Conservation (phyloP, 1,139 yeast genomes). For the Debaryomyces sp. region DNA sequence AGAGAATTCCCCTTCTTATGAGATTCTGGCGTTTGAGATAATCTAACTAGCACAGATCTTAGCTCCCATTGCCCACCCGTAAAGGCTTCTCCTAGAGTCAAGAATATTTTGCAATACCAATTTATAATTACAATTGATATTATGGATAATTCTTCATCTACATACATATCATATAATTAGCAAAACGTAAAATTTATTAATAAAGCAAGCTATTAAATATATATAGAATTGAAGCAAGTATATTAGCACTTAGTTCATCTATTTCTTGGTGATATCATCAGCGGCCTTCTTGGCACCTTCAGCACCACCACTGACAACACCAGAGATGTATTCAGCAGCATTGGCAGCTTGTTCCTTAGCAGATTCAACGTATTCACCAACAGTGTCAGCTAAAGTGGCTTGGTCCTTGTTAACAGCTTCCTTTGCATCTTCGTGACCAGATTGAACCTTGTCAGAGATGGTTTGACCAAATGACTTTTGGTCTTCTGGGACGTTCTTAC, state of each 20-base stretch:
- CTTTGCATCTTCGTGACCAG: constrained; percentile 56
- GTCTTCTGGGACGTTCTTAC: constrained; percentile 58
- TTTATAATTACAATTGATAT: too few relatives aligned
- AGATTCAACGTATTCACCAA: constrained; percentile 59
- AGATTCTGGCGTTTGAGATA: too few relatives aligned
- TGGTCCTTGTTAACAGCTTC: constrained; percentile 29
- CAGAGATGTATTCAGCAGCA: constrained; percentile 64
- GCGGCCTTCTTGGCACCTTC: constrained; percentile 57
- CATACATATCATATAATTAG: not conserved
- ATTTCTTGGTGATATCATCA: constrained; percentile 30
- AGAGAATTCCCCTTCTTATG: too few relatives aligned
- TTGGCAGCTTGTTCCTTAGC: constrained; percentile 64
- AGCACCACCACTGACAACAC: constrained; percentile 60
- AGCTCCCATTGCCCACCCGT: too few relatives aligned
- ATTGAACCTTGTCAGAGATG: constrained; percentile 55
- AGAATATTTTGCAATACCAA: too few relatives aligned
- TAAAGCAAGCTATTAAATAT: not conserved
- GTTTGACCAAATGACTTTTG: constrained; percentile 72
- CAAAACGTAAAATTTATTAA: not conserved
- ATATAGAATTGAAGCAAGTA: not conserved
- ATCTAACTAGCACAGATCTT: too few relatives aligned
- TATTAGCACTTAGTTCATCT: constrained; percentile 9
- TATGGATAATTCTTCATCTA: too few relatives aligned
- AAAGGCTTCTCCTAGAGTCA: too few relatives aligned
- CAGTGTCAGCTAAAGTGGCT: constrained; percentile 55